Evolutionary conservation across 208 protist species (phyloP), one percentile per base, ranked within the genome.

Genomic region (Leishmania amazonensis): DNA sequence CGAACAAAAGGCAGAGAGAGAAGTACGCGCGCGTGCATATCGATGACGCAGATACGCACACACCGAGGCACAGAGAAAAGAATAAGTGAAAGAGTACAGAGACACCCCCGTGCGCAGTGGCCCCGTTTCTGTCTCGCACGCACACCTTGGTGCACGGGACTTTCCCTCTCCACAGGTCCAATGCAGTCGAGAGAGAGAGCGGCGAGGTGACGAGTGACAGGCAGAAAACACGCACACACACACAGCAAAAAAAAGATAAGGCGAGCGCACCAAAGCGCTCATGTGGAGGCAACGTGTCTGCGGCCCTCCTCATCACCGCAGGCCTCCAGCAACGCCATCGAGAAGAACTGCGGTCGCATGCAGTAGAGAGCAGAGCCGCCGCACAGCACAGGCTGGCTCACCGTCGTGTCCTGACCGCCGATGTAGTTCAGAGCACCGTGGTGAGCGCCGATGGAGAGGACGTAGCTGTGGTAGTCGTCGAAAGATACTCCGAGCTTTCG

Each of bases 331-430:
- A 92, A 81, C 31, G 74, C 67, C 31, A 42, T 80, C 0, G 83
- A 89, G 57, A 95, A 91, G 79, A 86, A 93, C 60, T 87, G 76
- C 67, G 81, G 86, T 9, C 78, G 80, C 19, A 85, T 78, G 83
- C 91, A 95, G 49, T 80, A 83, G 31, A 83, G 38, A 17, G 89
- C 78, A 9, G 53, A 71, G 15, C 77, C 86, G 15, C 75, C 57
- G 71, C 92, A 96, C 4, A 67, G 2, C 19, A 96, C 67, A 49
- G 83, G 85, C 73, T 96, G 90, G 13, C 42, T 84, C n/a, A 90
- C 42, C 11, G 88, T 89, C 7, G 78, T 71, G 83, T 96, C 89
- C 58, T 91, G 85, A 19, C 90, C 90, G n/a, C 90, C 90, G 28
- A 96, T 85, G 71, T 85, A 81, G 80, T 89, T 86, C 47, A 96